Evolutionary conservation across 352 stramenopile species (phyloP), one percentile per base, ranked within the genome.

Genomic region (Phytophthora sojae): DNA sequence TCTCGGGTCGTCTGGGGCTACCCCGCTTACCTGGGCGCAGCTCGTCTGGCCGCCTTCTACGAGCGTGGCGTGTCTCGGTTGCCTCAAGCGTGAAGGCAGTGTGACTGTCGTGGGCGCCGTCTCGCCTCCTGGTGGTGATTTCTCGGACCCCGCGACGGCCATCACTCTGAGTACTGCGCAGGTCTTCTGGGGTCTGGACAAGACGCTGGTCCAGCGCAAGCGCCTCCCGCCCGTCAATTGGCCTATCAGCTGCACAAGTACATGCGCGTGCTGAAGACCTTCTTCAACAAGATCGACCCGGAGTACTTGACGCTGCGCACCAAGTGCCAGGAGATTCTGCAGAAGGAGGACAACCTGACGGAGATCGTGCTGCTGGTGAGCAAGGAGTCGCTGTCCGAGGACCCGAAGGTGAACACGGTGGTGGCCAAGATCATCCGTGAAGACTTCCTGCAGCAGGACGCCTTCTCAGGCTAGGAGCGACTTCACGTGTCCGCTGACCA

Each of bases 41-140:
- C 98, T n/a, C n/a, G n/a, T n/a, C n/a, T n/a, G n/a, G n/a, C n/a
- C 69, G 97, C 97, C n/a, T 99, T 99, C 84, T 99, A 99, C 85
- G 98, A 99, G 83, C 97, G 98, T 99, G 17, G 88, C 91, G 55
- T 99, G 97, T 91, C 81, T 99, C n/a, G n/a, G n/a, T n/a, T 6
- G 93, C 44, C 98, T 98, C 35, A 96, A 96, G 70, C 94, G 98
- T 66, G 97, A 99, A 77, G 98, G 98, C 64, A 99, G 95, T 99
- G 45, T n/a, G n/a, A 99, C 98, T 39, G 97, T 99, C 58, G 98
- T 99, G 37, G 98, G 98, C 64, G 98, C 98, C 39, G 98, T 99
- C 54, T 99, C 96, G 63, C 98, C 98, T 51, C 98, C 98, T 5
- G 98, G 98, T 80, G 98, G 98, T 57, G 98, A 99, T 86, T 99